These are phyloP conservation scores for Nemophila menziesii DNA, from an alignment of 257 asterid species.

Conservation along the genomic window DNA sequence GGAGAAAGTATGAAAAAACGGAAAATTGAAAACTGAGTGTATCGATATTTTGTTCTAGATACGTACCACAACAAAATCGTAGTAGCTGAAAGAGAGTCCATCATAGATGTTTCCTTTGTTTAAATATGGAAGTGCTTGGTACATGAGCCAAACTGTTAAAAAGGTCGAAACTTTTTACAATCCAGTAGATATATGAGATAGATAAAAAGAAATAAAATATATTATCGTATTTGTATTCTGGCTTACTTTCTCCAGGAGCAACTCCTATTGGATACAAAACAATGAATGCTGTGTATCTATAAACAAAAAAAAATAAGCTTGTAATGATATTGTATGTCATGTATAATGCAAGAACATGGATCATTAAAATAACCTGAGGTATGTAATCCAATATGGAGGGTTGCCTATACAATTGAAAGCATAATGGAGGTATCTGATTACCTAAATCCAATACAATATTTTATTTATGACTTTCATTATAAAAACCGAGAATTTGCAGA, in stretches of 20 bases:
- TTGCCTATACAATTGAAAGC: constrained; percentile 43
- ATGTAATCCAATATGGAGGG: constrained; percentile 60
- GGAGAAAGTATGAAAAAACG: neutral
- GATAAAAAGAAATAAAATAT: neutral
- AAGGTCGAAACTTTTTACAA: neutral
- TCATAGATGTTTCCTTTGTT: constrained; percentile 52
- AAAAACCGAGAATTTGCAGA: neutral
- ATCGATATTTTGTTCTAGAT: neutral
- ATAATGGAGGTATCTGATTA: constrained; percentile 74
- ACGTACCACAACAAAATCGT: constrained; percentile 44
- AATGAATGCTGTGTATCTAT: constrained; percentile 86
- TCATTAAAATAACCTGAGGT: constrained; percentile 38
- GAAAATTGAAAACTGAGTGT: neutral
- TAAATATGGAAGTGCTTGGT: constrained; percentile 73
- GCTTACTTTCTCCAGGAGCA: constrained; percentile 89
- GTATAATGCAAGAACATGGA: neutral
- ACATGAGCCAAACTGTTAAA: constrained; percentile 90
- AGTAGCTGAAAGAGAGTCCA: constrained; percentile 57
- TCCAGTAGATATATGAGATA: neutral
- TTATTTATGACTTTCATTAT: too few species aligned
- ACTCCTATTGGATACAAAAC: constrained; percentile 79
- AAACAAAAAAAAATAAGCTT: constrained; percentile 10
- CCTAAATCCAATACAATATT: constrained; percentile 23
- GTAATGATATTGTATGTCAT: constrained; percentile 1
- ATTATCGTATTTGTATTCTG: neutral